phyloP scores from a whole-genome alignment of 208 protist species.

The Trypanosoma congolense region DNA sequence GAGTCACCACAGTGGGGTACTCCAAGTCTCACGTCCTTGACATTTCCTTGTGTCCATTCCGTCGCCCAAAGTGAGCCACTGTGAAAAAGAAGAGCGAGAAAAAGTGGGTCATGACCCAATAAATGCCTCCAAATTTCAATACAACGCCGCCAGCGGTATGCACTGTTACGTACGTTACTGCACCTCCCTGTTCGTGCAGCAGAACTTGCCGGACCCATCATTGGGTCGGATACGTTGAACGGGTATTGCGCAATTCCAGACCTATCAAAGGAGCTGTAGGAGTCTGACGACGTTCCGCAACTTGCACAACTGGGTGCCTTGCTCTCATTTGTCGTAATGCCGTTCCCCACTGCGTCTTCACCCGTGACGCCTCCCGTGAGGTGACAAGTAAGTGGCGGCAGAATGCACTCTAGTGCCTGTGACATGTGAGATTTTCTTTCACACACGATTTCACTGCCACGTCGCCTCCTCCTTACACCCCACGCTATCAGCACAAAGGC shows the following conservation, averaged over 20 bases:
- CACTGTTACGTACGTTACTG: constrained; percentile 13
- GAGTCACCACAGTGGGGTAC: not conserved
- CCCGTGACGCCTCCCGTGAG: constrained; percentile 20
- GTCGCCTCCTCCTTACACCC: too few species aligned
- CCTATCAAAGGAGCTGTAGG: too few species aligned
- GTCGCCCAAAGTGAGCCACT: constrained; percentile 54
- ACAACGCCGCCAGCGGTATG: constrained; percentile 50
- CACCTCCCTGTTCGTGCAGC: too few species aligned
- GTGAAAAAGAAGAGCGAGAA: constrained; percentile 67
- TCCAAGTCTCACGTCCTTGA: not conserved
- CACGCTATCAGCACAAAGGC: too few species aligned
- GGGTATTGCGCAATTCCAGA: too few species aligned
- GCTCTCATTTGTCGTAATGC: not conserved
- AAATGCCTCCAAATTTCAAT: constrained; percentile 54
- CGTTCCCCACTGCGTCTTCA: not conserved
- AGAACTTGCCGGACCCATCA: too few species aligned
- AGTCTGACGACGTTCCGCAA: too few species aligned
- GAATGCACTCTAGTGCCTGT: constrained; percentile 32
- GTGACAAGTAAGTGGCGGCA: constrained; percentile 40
- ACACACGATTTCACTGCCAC: too few species aligned
- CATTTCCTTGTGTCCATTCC: constrained; percentile 30
- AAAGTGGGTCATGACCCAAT: constrained; percentile 54
- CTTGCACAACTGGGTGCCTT: too few species aligned
- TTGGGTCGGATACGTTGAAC: too few species aligned
- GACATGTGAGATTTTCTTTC: constrained; percentile 7